A percentile compares a stretch with the other conserved stretches of the same genome.
Evolutionary conservation across 2,329 filamentous ascomycete genomes (phyloP).

Genomic region (Penicillium psychrosexuale): DNA sequence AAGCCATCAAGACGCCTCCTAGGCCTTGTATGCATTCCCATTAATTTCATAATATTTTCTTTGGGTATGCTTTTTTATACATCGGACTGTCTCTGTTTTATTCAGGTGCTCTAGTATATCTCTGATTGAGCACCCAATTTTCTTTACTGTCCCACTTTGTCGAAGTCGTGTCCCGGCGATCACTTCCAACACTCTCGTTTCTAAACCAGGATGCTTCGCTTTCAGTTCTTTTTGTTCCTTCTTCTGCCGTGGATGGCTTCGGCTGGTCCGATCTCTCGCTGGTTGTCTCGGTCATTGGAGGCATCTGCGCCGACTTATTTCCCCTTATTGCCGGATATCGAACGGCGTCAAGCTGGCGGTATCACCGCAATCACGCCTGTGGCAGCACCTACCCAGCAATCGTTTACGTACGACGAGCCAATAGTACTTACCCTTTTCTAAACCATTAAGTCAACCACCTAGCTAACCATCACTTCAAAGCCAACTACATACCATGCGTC

Average conservation of each 20-base stretch:
- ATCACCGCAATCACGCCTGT: neutral
- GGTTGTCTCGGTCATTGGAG: conserved; percentile 3
- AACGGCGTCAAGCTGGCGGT: neutral
- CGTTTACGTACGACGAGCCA: neutral
- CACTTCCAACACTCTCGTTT: neutral
- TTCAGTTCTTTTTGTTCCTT: conserved; percentile 9
- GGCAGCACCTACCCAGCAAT: neutral
- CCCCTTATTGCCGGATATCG: neutral
- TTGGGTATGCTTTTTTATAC: neutral
- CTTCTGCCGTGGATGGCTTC: conserved; percentile 18
- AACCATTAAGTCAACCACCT: neutral
- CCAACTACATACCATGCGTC: neutral
- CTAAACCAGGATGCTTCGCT: conserved; percentile 18
- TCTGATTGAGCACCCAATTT: neutral
- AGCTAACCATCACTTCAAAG: neutral
- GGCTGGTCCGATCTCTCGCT: conserved; percentile 29
- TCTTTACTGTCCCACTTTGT: neutral
- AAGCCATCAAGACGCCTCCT: conserved; percentile 4
- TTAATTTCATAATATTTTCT: neutral
- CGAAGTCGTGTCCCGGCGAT: neutral
- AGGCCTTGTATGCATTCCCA: neutral
- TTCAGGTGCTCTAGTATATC: conserved; percentile 1
- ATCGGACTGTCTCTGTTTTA: neutral
- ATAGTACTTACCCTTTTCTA: neutral
- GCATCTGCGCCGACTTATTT: neutral